Conservation (phyloP, 2,329 filamentous ascomycete genomes). For the Botrytis cinerea region DNA sequence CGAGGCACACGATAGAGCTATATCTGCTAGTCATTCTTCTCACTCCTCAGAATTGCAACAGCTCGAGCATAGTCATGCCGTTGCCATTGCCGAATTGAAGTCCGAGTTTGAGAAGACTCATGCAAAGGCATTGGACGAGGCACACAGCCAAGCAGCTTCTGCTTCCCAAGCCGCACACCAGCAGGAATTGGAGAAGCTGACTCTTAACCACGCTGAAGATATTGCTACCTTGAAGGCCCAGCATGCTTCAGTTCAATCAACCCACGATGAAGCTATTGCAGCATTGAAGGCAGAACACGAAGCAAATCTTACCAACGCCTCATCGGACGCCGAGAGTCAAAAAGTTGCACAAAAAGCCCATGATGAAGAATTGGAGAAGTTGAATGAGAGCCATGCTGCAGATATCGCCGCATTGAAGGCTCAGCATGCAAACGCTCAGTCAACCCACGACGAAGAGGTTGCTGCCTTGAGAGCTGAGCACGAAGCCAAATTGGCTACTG, state of each 20-base stretch:
- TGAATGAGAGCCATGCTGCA: slow-evolving; percentile 57
- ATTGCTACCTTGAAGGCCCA: slow-evolving; percentile 47
- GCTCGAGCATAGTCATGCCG: slow-evolving; percentile 56
- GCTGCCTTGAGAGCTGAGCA: slow-evolving; percentile 40
- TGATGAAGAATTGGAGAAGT: slow-evolving; percentile 52
- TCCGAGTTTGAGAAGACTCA: slow-evolving; percentile 51
- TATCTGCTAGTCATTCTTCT: slow-evolving; percentile 51
- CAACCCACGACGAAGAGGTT: slow-evolving; percentile 55
- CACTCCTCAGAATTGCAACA: slow-evolving; percentile 54
- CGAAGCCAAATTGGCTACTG: not conserved
- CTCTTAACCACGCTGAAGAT: slow-evolving; percentile 54
- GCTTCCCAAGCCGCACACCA: slow-evolving; percentile 52
- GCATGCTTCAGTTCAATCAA: slow-evolving; percentile 52
- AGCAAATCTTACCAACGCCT: not conserved
- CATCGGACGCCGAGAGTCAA: not conserved
- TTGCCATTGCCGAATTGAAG: slow-evolving; percentile 47
- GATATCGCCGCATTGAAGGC: slow-evolving; percentile 46
- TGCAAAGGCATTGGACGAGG: slow-evolving; percentile 58
- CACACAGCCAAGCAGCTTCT: slow-evolving; percentile 53
- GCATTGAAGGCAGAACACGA: slow-evolving; percentile 34
- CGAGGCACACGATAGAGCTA: slow-evolving; percentile 53
- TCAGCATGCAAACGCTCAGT: slow-evolving; percentile 51
- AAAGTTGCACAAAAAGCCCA: slow-evolving; percentile 49
- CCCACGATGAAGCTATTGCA: slow-evolving; percentile 55
- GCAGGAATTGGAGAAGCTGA: slow-evolving; percentile 55